These are phyloP conservation scores for Albifimbria verrucaria DNA, from an alignment of 2,329 filamentous ascomycete genomes.

Conservation along the genomic window DNA sequence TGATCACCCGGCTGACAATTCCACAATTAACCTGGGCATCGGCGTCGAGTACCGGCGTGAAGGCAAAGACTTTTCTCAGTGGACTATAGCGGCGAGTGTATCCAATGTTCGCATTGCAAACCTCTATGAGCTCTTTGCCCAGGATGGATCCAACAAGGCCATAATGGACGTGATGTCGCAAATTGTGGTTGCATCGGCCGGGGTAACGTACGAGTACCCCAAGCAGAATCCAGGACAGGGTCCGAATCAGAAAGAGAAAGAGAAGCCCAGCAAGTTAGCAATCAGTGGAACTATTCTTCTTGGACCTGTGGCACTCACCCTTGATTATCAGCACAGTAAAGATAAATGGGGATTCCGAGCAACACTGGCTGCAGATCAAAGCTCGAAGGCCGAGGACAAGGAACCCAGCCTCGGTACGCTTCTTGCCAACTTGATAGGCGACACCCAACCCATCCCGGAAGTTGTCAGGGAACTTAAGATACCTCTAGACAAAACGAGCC, in stretches of 20 bases:
- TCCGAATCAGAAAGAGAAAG: neutral
- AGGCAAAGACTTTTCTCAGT: neutral
- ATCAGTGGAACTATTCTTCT: no score
- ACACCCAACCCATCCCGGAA: no score
- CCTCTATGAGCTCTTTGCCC: neutral
- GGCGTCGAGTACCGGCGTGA: neutral
- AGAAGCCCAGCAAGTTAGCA: neutral
- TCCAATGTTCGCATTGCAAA: neutral
- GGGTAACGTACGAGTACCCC: neutral
- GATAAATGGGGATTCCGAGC: no score
- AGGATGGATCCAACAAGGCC: neutral
- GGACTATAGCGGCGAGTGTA: neutral
- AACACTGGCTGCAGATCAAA: no score
- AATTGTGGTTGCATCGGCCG: neutral
- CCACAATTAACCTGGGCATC: no score
- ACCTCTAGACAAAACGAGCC: neutral
- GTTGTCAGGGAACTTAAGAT: neutral
- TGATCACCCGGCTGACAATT: no score
- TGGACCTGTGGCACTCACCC: neutral
- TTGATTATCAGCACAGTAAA: no score
- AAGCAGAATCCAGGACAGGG: neutral
- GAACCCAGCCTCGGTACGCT: no score
- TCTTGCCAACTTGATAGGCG: no score
- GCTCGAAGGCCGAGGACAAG: no score
- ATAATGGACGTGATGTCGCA: neutral